Base-by-base conservation (phyloP, 2,329 filamentous ascomycete genomes). In the Ascochyta pisi region DNA sequence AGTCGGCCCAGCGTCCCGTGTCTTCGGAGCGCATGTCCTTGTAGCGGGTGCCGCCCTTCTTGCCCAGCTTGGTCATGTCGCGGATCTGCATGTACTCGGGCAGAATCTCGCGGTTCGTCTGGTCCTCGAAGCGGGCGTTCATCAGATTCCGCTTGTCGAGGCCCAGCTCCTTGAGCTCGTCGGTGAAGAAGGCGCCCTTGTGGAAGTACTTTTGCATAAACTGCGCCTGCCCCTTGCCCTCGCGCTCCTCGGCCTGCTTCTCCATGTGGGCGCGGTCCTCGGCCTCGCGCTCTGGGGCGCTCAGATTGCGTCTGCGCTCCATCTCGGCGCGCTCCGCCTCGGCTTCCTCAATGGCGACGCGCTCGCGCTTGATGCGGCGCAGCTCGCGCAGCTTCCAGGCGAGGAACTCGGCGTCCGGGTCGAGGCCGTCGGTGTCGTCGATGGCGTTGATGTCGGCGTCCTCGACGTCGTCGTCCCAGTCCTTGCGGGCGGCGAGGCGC, bases 121-220 rank as follows among this genome's bases (percentile, higher is more conserved):
- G 86, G 59, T 97, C 92, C 73, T 98, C 94, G 65, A 95, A 96
- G 46, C 85, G 82, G 2, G 89, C 85, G 13, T 93, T 93, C 86
- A 96, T 96, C 62, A 97, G 83, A 71, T 97, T 91, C 42, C 95
- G 83, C 70, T 88, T 84, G 61, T 90, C 87, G 41, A 97, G 80
- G 0, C 91, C 91, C 60, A 90, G 86, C 15, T 86, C 86, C 65
- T 88, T 86, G 47, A 88, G 83, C 66, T 96, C 90, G 48, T 93
- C 91, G 64, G 89, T 90, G 81, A 91, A 98, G 80, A 98, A 99
- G 15, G 95, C 95, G 44, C 95, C 95, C 78, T 93, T 94, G 82
- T 99, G 95, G 77, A 91, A 93, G 79, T 98, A 99, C 73, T 93
- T 92, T 72, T 97, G 93, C 90, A 98, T 91, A 75, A 87, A 97